Base-by-base conservation (phyloP, 1,284 basidiomycete species). In the Trichosporon sp. region DNA sequence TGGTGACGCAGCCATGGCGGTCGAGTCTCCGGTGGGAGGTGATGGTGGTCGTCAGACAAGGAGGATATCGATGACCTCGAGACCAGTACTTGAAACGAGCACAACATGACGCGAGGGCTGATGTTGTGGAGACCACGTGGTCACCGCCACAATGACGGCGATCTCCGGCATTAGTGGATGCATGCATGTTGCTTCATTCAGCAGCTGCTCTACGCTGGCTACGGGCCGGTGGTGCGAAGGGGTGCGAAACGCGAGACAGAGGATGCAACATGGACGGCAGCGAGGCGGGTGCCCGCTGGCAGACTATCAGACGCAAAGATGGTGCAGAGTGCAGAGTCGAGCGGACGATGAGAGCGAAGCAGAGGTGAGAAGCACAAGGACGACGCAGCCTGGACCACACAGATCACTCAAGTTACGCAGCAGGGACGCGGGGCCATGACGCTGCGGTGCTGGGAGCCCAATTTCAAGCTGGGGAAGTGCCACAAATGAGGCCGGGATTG, bases 1-100 rank as follows among this genome's bases (percentile, higher is more conserved):
- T 32, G 79, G 80, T 27, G 76, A 78, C 32, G 71, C 70, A 27
- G 72, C 66, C 75, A 75, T 75, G 68, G 53, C 62, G 60, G 53
- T 47, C 65, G 66, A 29, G 62, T 47, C 32, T 53, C 47, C 23
- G 29, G 21, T 31, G 38, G 21, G 44, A 31, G 62, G 31, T 31
- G 21, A 27, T 21, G 21, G 21, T n/a, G 31, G 32, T 29, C 25
- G 53, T 42, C 23, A n/a, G 25, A 47, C 25, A 23, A 51, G 63
- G n/a, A 12, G 9, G 8, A 31, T 18, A 31, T 60, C 18, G 18
- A 29, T 60, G 18, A 31, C 29, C 29, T 29, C 31, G 27, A 31
- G 18, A 4, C 27, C 18, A 29, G 12, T 15, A 38, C 18, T 64
- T 13, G 18, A 21, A 47, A 23, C 29, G 29, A 60, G 18, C 29